Percentiles rank a stretch among this genome's conserved stretches.
Evolutionary conservation across 257 asterid genomes (phyloP).

Genomic region (Solanum sitiens): DNA sequence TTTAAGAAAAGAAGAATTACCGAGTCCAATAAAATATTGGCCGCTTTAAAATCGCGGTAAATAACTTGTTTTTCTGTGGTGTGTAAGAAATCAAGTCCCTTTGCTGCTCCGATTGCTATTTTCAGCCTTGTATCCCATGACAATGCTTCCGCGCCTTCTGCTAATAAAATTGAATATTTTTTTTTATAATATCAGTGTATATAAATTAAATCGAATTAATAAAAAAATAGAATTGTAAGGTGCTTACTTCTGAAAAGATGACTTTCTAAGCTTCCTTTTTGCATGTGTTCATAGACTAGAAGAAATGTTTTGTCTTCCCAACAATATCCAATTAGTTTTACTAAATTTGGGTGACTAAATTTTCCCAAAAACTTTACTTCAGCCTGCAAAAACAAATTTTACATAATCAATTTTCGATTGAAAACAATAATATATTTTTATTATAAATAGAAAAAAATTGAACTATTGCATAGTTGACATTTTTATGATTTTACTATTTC

Average conservation of each 20-base stretch:
- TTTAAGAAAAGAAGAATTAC: slow-evolving; percentile 8
- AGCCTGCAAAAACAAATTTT: slow-evolving; percentile 42
- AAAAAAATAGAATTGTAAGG: not conserved
- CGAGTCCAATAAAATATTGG: slow-evolving; percentile 61
- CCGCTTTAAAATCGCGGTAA: slow-evolving; percentile 70
- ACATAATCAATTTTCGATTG: not conserved
- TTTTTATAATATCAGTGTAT: not conserved
- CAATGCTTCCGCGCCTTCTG: slow-evolving; percentile 56
- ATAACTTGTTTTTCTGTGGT: slow-evolving; percentile 58
- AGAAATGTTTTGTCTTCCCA: slow-evolving; percentile 78
- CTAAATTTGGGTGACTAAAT: slow-evolving; percentile 79
- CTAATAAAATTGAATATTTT: not conserved
- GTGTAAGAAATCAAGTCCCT: slow-evolving; percentile 61
- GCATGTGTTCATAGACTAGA: slow-evolving; percentile 79
- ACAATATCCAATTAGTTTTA: slow-evolving; percentile 73
- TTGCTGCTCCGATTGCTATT: slow-evolving; percentile 78
- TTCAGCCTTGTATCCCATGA: slow-evolving; percentile 65
- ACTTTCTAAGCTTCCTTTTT: slow-evolving; percentile 72
- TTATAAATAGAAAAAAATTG: not conserved
- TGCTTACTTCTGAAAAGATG: slow-evolving; percentile 78
- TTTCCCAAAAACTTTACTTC: slow-evolving; percentile 90
- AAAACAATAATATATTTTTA: too few relatives aligned
- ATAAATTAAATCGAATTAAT: not conserved
- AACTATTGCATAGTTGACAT: not conserved
- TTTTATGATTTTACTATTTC: not conserved